A percentile compares a stretch with the other conserved stretches of the same genome.
Evolutionary conservation across 1,284 basidiomycete genomes (phyloP).

Genomic region (Cutaneotrichosporon sp.): DNA sequence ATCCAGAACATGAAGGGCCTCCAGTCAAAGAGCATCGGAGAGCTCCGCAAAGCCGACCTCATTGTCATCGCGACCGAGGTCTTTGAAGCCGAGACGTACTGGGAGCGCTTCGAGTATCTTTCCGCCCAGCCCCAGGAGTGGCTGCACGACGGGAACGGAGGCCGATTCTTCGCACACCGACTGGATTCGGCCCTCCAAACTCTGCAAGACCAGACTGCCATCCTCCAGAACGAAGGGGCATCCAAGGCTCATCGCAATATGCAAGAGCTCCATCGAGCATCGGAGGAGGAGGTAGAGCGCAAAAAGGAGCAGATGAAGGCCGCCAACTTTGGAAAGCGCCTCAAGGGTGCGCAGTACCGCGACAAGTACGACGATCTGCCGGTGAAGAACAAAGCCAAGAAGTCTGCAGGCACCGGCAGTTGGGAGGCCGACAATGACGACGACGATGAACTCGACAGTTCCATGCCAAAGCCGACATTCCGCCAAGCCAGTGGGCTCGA

Average conservation of each 20-base stretch:
- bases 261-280: slow-evolving; percentile 55
- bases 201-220: slow-evolving; percentile 66
- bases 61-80: slow-evolving; percentile 83
- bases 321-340: slow-evolving; percentile 46
- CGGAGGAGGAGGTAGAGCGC: slow-evolving; percentile 36
- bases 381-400: slow-evolving; percentile 56
- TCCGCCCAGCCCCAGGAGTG: slow-evolving; percentile 57
- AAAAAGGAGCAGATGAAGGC: slow-evolving; percentile 44
- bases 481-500: slow-evolving; percentile 31
- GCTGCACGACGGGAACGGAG: slow-evolving; percentile 58
- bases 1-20: slow-evolving; percentile 72
- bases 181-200: slow-evolving; percentile 64
- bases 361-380: slow-evolving; percentile 41
- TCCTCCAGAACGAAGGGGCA: slow-evolving; percentile 61
- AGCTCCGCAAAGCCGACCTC: slow-evolving; percentile 78
- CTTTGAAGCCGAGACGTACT: slow-evolving; percentile 73
- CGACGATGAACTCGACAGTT: slow-evolving; percentile 26
- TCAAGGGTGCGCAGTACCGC: slow-evolving; percentile 48
- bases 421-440: slow-evolving; percentile 46
- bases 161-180: slow-evolving; percentile 82
- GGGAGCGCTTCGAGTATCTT: slow-evolving; percentile 57
- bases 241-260: slow-evolving; percentile 64
- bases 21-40: slow-evolving; percentile 71
- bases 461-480: slow-evolving; percentile 36
- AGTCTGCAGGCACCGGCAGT: slow-evolving; percentile 21